Base-by-base conservation (phyloP, 257 asterid genomes). In the Solanum sejunctum region DNA sequence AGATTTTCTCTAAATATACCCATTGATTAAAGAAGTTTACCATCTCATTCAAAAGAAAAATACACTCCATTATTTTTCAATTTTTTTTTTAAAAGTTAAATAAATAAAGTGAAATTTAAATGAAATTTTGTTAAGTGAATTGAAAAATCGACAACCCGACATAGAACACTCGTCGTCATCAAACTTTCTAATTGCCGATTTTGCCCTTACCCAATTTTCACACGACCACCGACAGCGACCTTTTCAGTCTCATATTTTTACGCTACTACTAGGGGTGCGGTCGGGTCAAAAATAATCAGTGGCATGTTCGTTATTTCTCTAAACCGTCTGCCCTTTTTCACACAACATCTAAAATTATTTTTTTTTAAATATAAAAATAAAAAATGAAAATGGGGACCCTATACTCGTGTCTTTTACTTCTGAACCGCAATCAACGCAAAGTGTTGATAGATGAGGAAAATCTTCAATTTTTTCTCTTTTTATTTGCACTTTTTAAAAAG, bases 401-500 rank as follows among this genome's bases (percentile, higher is more conserved):
- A 91, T 86, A 57, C 80, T 51, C 73, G 39, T 89, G 81, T 89
- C 90, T 88, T 88, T 86, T 88, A 81, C 86, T 92, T 90, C 93
- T 80, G 90, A 92, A 92, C 98, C 95, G 97, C 96, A 91, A 93
- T 94, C 95, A 92, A 92, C 97, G 97, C 93, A 89, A 7, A 18
- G 7, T 67, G 84, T 91, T 85, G 86, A 83, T 39, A 41, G 51
- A 39, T 12, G 23, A 17, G 15, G 11, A 69, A 26, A 39, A 36
- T 67, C n/a, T 7, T 13, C 55, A 63, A 75, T 28, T 64, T 39
- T 75, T 55, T 26, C 80, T 72, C 49, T 28, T 63, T 63, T 63
- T 63, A 64, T 66, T 67, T 67, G 17, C 8, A 69, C 26, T 69
- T 69, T 69, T 5, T 16, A 10, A 36, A 8, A 32, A 28, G 17